phyloP scores from a whole-genome alignment of 2,329 filamentous ascomycete genomes.

The Penicillium sclerotiorum region DNA sequence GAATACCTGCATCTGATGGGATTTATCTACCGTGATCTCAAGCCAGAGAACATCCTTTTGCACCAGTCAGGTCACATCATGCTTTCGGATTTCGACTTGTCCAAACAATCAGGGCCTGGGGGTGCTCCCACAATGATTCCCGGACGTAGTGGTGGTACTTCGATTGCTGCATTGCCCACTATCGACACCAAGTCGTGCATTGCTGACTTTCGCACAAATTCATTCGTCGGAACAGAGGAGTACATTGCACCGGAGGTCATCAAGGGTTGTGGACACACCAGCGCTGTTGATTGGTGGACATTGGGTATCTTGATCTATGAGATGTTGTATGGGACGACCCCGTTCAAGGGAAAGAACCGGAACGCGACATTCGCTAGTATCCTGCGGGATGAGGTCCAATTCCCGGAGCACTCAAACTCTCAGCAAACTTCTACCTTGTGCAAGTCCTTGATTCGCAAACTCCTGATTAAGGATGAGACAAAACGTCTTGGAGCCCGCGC shows the following conservation, averaged over 20 bases:
- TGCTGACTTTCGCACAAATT: conserved; percentile 96
- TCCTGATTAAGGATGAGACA: conserved; percentile 97
- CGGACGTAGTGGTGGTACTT: conserved; percentile 77
- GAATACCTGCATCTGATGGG: conserved; percentile 99
- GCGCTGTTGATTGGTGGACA: conserved; percentile 99
- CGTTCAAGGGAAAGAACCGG: conserved; percentile 98
- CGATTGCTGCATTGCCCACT: conserved; percentile 84
- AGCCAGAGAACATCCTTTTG: conserved; percentile 95
- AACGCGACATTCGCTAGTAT: conserved; percentile 99
- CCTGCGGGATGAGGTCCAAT: conserved; percentile 89
- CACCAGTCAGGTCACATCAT: conserved; percentile 99
- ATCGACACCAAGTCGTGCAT: conserved; percentile 99
- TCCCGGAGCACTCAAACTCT: conserved; percentile 82
- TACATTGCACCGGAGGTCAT: conserved; percentile 99
- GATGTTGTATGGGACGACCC: conserved; percentile 97
- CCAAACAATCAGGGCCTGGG: conserved; percentile 94
- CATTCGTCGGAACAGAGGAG: conserved; percentile 97
- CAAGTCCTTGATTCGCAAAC: conserved; percentile 93
- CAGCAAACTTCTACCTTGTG: conserved; percentile 91
- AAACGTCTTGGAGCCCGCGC: conserved; percentile 89
- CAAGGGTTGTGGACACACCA: conserved; percentile 97
- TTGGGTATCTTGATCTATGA: conserved; percentile 96
- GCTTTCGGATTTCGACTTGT: conserved; percentile 98
- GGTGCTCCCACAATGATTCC: conserved; percentile 98
- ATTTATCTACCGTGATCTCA: conserved; percentile 97